Evolutionary conservation across 2,329 filamentous ascomycete genomes (phyloP), one percentile per base, ranked within the genome.

Genomic region (Teratosphaeria viscida): DNA sequence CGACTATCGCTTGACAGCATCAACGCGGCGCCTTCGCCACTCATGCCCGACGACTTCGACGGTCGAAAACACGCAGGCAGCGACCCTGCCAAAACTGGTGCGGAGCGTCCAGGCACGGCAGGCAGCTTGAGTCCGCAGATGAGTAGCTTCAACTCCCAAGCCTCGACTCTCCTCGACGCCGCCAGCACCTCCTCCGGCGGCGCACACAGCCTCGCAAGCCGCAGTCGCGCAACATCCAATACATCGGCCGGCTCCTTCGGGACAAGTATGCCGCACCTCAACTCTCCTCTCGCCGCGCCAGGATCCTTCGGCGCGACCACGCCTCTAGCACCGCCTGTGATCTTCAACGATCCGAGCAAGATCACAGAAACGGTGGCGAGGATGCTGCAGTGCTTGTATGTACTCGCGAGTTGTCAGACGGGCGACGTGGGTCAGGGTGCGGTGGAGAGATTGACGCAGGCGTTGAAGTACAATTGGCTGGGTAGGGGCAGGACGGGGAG

Each of bases 381-480:
- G 56, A 95, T 99, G 90, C 79, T 99, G 63, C 94, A 99, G 77
- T 99, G 94, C 73, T 87, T 97, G 74, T 92, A 88, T 71, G 91
- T 99, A 7, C 79, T 99, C 26, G 89, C 90, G 2, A 86, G 86
- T 62, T 83, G 95, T 12, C 87, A 84, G 68, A 84, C 81, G 0
- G 83, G 82, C 10, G 90, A 95, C 64, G 85, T 87, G 43, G 81
- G 84, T 1, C 89, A 92, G 70, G 82, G 81, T 59, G 90, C 87
- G 74, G 88, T 97, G 68, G 88, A 92, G 62, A 84, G 92, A 68
- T 77, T 99, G 63, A 90, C 88, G 60, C 87, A 90, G 70, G 85
- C 94, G 67, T 78, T 99, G 62, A 99, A 97, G 76, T 85, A 96
- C 68, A 99, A 99, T 73, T 99, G 94, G 94, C 81, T 99, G 1